Evolutionary conservation across 306 rosid genomes (phyloP).

Genomic region (Glycine latifolia): DNA sequence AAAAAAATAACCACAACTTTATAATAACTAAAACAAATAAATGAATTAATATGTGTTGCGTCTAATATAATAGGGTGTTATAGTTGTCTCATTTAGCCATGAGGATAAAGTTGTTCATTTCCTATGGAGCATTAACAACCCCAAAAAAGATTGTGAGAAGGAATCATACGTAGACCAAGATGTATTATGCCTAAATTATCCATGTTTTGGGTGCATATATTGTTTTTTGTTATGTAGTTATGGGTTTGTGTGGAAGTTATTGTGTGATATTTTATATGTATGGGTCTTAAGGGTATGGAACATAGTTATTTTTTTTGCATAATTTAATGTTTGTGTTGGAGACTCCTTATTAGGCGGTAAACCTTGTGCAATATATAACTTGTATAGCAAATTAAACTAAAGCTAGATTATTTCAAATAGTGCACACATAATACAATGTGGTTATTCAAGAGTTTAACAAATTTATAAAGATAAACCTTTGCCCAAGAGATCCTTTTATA

Average conservation of each 20-base stretch:
- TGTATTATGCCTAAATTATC: not conserved
- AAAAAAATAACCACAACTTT: no score
- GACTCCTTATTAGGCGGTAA: not conserved
- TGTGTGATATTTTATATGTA: not conserved
- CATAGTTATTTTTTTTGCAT: not conserved
- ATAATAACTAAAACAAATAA: no score
- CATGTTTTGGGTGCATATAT: no score
- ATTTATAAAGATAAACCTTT: conserved; percentile 62
- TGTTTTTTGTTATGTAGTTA: not conserved
- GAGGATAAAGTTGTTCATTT: no score
- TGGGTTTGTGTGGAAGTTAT: not conserved
- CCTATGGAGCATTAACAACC: no score
- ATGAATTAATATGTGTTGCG: no score
- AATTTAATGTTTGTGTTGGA: not conserved
- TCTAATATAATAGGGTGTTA: no score
- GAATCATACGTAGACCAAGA: not conserved
- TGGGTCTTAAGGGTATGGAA: not conserved
- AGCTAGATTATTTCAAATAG: not conserved
- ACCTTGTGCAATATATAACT: not conserved
- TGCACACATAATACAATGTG: not conserved
- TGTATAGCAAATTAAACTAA: not conserved
- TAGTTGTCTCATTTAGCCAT: no score
- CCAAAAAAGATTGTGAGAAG: not conserved
- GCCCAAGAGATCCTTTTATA: conserved; percentile 98
- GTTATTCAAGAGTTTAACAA: not conserved